Base-by-base conservation (phyloP, 257 asterid genomes). In the Solanum pinnatisectum region DNA sequence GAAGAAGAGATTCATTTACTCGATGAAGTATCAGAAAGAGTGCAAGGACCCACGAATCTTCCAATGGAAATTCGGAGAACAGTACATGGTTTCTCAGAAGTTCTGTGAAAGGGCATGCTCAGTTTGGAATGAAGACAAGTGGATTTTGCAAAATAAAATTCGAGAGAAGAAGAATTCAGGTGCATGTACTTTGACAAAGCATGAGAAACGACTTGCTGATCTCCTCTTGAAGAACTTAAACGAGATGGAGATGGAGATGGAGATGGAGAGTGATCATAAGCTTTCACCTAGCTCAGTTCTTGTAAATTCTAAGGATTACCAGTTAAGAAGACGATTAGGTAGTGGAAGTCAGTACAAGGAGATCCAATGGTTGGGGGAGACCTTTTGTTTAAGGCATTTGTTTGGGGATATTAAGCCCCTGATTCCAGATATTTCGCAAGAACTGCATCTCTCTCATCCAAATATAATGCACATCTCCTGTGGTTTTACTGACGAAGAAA, bases 321-420 rank as follows among this genome's bases (percentile, higher is more conserved):
- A 93, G 36, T 91, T 96, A 36, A 92, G 94, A 91, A 88, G 97
- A 90, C 91, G 99, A 42, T 70, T 95, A 63, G 98, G 98, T 68
- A 90, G 70, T 6, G 99, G 97, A 40, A 91, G 93, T 81, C 95
- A 91, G 78, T 92, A 91, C 37, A 96, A 96, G 92, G 98, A 96
- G 93, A 94, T 96, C 56, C 98, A 93, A 14, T 96, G 99, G 98
- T 84, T 96, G 6, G 98, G 98, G 4, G 99, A 96, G 86, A 95
- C 93, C 91, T 96, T 96, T n/a, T 98, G 97, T 22, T 52, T 95
- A 76, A 88, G 96, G 84, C 98, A 94, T 86, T 90, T 95, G 35
- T 88, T 85, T 42, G 98, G 96, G 14, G 95, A 95, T 35, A 85
- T 93, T 2, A 95, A 90, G 87, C 88, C 86, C 8, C 15, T 93